These are phyloP conservation scores for Nitzschia putrida DNA, from an alignment of 108 stramenopile species.

Conservation along the genomic window DNA sequence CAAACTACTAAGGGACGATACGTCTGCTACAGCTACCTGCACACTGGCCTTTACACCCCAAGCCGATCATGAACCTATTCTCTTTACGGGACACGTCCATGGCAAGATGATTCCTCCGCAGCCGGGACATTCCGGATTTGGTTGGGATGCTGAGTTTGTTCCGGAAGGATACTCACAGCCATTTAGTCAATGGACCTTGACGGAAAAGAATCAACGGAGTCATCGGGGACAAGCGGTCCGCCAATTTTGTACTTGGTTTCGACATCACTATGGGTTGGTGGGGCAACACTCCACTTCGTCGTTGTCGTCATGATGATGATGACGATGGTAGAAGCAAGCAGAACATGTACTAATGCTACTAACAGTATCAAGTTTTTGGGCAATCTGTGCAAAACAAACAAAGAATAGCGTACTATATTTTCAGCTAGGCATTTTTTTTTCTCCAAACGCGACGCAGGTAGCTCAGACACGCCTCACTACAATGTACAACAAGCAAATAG, in stretches of 20 bases:
- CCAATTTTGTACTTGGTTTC: slow-evolving; percentile 65
- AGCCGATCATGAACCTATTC: slow-evolving; percentile 75
- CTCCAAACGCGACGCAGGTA: no score
- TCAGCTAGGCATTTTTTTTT: no score
- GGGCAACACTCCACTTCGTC: neutral
- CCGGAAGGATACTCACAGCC: slow-evolving; percentile 80
- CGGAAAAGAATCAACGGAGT: slow-evolving; percentile 88
- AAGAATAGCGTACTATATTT: no score
- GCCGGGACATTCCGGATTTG: slow-evolving; percentile 82
- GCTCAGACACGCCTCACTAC: no score
- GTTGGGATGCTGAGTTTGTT: slow-evolving; percentile 98
- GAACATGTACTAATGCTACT: no score
- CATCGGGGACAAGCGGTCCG: slow-evolving; percentile 90
- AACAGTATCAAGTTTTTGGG: no score
- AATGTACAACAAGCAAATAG: no score
- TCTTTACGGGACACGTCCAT: slow-evolving; percentile 83
- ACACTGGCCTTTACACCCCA: slow-evolving; percentile 97
- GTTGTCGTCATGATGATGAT: neutral
- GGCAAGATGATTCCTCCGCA: slow-evolving; percentile 90
- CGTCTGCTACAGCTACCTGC: slow-evolving; percentile 95
- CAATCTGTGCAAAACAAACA: no score
- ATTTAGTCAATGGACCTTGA: slow-evolving; percentile 90
- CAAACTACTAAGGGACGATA: slow-evolving; percentile 90
- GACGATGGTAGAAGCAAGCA: no score
- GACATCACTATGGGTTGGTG: no score